These are phyloP conservation scores for Yamadazyma dendronema DNA, from an alignment of 1,139 yeast species.

Conservation along the genomic window DNA sequence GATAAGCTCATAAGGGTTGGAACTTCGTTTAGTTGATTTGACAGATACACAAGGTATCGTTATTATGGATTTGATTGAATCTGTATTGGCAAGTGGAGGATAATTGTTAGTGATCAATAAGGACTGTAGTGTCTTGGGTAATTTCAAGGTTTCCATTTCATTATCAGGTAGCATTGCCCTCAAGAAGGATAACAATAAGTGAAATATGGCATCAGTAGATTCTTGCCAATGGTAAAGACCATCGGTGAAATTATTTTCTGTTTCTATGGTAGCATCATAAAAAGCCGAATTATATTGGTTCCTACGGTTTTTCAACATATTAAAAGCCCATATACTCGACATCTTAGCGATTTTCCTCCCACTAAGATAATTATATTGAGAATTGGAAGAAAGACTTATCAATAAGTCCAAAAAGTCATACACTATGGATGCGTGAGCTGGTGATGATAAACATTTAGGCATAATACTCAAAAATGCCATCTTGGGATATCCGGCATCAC, in stretches of 20 bases:
- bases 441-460: slow-evolving; percentile 81
- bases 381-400: slow-evolving; percentile 78
- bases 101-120: slow-evolving; percentile 61
- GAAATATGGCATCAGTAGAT: slow-evolving; percentile 85
- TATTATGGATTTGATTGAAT: slow-evolving; percentile 36
- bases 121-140: slow-evolving; percentile 65
- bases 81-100: slow-evolving; percentile 52
- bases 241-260: slow-evolving; percentile 53
- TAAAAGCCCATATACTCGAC: slow-evolving; percentile 90
- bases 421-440: slow-evolving; percentile 86
- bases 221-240: slow-evolving; percentile 79
- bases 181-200: slow-evolving; percentile 70
- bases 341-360: slow-evolving; percentile 79
- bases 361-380: slow-evolving; percentile 73
- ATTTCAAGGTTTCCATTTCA: slow-evolving; percentile 51
- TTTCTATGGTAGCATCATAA: slow-evolving; percentile 39
- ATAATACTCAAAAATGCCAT: slow-evolving; percentile 73
- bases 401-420: slow-evolving; percentile 82
- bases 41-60: slow-evolving; percentile 63
- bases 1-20: slow-evolving; percentile 38
- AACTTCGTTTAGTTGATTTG: slow-evolving; percentile 60
- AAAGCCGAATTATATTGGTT: slow-evolving; percentile 25
- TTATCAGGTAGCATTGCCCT: slow-evolving; percentile 76
- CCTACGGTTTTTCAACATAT: slow-evolving; percentile 14
- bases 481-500: slow-evolving; percentile 62